Evolutionary conservation across 208 protist genomes (phyloP).

Genomic region (Herpetomonas tarakana): DNA sequence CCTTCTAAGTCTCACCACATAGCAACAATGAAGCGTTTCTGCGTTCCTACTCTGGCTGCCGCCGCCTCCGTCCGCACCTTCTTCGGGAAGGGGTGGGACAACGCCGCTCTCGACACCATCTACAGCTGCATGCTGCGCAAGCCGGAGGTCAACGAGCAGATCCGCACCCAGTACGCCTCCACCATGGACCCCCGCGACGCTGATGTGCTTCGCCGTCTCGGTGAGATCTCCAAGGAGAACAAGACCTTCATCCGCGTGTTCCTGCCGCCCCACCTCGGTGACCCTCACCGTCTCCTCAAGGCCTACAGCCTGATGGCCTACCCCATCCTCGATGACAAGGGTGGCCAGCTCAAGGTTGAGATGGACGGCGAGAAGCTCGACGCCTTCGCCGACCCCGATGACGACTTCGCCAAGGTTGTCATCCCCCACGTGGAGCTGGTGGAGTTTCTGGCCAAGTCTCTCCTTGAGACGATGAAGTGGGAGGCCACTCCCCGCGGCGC

Average conservation of each 20-base stretch:
- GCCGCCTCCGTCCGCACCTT: slow-evolving; percentile 62
- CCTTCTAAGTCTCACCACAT: slow-evolving; percentile 4
- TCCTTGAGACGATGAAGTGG: slow-evolving; percentile 89
- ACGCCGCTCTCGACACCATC: slow-evolving; percentile 82
- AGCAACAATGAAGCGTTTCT: slow-evolving; percentile 70
- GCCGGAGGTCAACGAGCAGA: slow-evolving; percentile 81
- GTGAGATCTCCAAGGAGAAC: slow-evolving; percentile 82
- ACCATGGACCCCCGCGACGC: slow-evolving; percentile 85
- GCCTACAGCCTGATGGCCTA: slow-evolving; percentile 89
- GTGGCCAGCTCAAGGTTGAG: slow-evolving; percentile 83
- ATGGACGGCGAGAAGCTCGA: slow-evolving; percentile 83
- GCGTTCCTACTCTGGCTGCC: slow-evolving; percentile 36
- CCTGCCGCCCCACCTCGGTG: slow-evolving; percentile 81
- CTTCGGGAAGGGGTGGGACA: slow-evolving; percentile 91
- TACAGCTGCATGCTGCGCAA: slow-evolving; percentile 85
- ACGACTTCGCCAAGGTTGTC: slow-evolving; percentile 89
- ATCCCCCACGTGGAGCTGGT: slow-evolving; percentile 87
- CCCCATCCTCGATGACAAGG: slow-evolving; percentile 89
- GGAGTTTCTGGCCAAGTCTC: slow-evolving; percentile 82
- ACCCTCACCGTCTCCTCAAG: slow-evolving; percentile 87
- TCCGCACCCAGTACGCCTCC: slow-evolving; percentile 80
- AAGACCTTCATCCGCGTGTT: slow-evolving; percentile 88
- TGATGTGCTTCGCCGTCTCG: slow-evolving; percentile 74
- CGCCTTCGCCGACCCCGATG: slow-evolving; percentile 86
- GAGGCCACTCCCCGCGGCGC: slow-evolving; percentile 84